Base-by-base conservation (phyloP, 2,329 filamentous ascomycete genomes). In the Alternaria angustiovoidea region DNA sequence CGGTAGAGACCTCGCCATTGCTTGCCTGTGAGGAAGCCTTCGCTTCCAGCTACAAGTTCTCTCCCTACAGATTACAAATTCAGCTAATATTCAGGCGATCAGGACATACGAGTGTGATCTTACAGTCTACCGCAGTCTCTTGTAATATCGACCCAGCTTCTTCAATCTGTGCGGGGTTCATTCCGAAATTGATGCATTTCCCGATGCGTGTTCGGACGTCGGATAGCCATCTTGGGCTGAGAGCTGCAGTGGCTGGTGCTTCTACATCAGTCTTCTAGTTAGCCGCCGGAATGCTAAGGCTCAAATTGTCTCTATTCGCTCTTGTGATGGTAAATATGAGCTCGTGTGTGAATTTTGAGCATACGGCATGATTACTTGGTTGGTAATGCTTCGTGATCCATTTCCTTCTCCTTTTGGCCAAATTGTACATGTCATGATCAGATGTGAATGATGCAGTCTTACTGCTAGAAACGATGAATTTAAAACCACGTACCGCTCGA, bases 181-280 rank as follows among this genome's bases (percentile, higher is more conserved):
- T 83, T 3, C 92, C 92, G 73, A 93, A 94, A 63, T 85, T 86
- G 66, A 94, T 87, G 75, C 92, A 94, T 79, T 88, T 89, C 2
- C 91, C 91, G 28, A 94, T 81, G 18, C 91, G 85, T 14, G 81
- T 72, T 72, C 88, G 90, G 42, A 90, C 85, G 59, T 89, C 86
- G 5, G 88, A 86, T 36, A 93, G 86, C 91, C 91, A 95, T 73
- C 88, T 83, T 18, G 88, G 82, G 18, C 62, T 66, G 18, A 68
- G 60, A 8, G 51, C 22, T 38, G 61, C 61, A 28, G 57, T 61
- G 1, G 55, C 60, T 4, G 60, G 49, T 28, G 54, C 11, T 22
- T 59, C 30, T 48, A 3, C 14, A 20, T 24, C 20, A 4, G n/a
- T 18, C 22, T 34, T 42, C 32, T 34, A 12, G 32, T 49, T 7